These are phyloP conservation scores for Fusarium anthophilum DNA, from an alignment of 2,329 filamentous ascomycete species.

Conservation along the genomic window DNA sequence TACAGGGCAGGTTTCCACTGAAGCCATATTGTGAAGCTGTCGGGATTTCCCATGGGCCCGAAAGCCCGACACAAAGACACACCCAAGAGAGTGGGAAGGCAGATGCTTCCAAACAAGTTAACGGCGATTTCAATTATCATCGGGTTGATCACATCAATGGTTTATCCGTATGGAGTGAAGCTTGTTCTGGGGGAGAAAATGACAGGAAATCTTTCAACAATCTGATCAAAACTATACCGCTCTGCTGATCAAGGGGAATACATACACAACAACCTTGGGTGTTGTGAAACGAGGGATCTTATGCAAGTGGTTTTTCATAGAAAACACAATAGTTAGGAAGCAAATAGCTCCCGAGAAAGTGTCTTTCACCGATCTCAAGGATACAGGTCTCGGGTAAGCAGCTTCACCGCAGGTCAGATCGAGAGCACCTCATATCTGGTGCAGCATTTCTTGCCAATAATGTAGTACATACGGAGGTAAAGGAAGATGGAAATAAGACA, in stretches of 20 bases:
- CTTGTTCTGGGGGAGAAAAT: neutral
- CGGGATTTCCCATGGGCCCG: neutral
- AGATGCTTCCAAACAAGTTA: neutral
- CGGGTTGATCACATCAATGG: accelerated
- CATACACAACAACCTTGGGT: too few relatives aligned
- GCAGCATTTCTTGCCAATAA: neutral
- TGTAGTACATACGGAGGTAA: too few relatives aligned
- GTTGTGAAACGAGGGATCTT: neutral
- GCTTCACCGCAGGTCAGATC: neutral
- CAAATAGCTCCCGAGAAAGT: neutral
- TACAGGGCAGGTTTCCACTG: neutral
- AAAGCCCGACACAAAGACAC: neutral
- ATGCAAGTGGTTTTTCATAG: neutral
- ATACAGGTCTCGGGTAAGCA: neutral
- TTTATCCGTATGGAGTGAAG: neutral
- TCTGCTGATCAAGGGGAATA: too few relatives aligned
- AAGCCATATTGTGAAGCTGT: neutral
- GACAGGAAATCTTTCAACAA: neutral
- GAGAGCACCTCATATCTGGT: neutral
- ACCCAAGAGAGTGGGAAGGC: neutral
- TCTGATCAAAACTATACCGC: neutral
- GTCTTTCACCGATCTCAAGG: accelerated
- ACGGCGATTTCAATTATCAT: too few relatives aligned
- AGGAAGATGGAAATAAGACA: neutral
- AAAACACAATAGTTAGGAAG: neutral